phyloP scores from a whole-genome alignment of 257 asterid species.

The Plectranthus barbatus region DNA sequence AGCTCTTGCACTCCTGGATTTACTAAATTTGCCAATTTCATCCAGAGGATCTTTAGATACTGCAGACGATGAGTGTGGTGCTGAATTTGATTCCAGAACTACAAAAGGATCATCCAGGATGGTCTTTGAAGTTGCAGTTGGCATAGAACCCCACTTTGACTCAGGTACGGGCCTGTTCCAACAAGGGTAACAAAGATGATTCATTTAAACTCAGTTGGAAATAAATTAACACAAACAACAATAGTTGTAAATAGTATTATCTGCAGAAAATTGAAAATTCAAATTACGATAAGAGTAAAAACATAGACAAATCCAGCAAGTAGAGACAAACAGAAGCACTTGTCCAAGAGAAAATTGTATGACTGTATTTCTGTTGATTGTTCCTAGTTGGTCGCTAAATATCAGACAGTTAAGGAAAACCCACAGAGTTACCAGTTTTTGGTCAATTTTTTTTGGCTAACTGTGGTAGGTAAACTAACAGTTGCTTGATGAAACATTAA shows the following conservation, averaged over 20 bases:
- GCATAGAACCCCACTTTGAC: conserved; percentile 50
- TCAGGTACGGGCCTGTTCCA: conserved; percentile 61
- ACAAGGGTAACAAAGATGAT: conserved; percentile 17
- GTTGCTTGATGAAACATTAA: background rate
- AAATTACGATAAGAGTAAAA: background rate
- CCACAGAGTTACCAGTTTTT: background rate
- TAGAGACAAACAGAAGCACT: background rate
- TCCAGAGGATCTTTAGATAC: conserved; percentile 62
- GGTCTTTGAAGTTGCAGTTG: conserved; percentile 41
- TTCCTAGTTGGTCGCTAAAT: background rate
- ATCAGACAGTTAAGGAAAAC: background rate
- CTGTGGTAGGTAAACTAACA: background rate
- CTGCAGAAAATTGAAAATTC: background rate
- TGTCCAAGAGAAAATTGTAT: background rate
- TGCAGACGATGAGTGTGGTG: conserved; percentile 41
- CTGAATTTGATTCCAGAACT: conserved; percentile 55
- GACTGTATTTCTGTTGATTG: background rate
- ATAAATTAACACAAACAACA: background rate
- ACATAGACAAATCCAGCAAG: background rate
- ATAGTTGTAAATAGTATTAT: background rate
- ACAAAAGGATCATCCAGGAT: conserved; percentile 67
- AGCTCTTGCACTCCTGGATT: conserved; percentile 47
- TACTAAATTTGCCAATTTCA: conserved; percentile 50
- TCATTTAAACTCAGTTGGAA: conserved; percentile 4
- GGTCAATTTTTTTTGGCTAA: no score